Percentiles rank a stretch among this genome's conserved stretches.
These are phyloP conservation scores for Crassisporium funariophilum DNA, from an alignment of 768 basidiomycete genomes.

Conservation along the genomic window DNA sequence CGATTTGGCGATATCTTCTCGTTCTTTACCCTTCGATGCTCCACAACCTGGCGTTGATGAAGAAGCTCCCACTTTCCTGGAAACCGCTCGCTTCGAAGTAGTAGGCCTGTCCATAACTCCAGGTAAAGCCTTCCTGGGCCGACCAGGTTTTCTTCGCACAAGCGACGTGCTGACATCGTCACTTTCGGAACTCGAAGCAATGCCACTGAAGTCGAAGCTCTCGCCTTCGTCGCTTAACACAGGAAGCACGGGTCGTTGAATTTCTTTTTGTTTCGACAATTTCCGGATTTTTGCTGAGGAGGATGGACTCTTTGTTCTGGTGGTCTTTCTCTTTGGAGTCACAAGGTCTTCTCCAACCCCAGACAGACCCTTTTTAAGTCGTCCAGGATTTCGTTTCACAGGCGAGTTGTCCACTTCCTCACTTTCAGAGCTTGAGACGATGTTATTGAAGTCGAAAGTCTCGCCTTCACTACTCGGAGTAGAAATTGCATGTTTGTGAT, in stretches of 20 bases:
- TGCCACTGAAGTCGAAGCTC: constrained; percentile 28
- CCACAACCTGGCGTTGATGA: not conserved
- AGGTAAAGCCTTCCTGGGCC: not conserved
- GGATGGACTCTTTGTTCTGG: too few species aligned
- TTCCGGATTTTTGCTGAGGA: too few species aligned
- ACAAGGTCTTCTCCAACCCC: too few species aligned
- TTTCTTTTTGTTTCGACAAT: too few species aligned
- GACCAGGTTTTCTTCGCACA: constrained; percentile 4
- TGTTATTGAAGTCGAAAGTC: constrained; percentile 18
- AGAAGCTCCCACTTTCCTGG: not conserved
- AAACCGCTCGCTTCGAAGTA: not conserved
- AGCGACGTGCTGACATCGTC: not conserved
- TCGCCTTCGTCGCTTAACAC: constrained; percentile 29
- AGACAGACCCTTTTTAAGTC: not conserved
- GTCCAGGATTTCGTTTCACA: constrained; percentile 4
- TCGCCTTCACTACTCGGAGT: constrained; percentile 19
- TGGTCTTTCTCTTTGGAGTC: too few species aligned
- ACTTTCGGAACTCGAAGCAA: constrained; percentile 18
- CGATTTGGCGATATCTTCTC: too few species aligned
- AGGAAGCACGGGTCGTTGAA: not conserved
- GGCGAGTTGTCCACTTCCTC: constrained; percentile 1
- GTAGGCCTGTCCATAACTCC: not conserved
- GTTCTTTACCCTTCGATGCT: not conserved
- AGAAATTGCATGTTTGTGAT: not conserved
- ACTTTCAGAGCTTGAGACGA: constrained; percentile 16